Evolutionary conservation across 2,329 filamentous ascomycete genomes (phyloP).

Genomic region (Microdochium paspali): DNA sequence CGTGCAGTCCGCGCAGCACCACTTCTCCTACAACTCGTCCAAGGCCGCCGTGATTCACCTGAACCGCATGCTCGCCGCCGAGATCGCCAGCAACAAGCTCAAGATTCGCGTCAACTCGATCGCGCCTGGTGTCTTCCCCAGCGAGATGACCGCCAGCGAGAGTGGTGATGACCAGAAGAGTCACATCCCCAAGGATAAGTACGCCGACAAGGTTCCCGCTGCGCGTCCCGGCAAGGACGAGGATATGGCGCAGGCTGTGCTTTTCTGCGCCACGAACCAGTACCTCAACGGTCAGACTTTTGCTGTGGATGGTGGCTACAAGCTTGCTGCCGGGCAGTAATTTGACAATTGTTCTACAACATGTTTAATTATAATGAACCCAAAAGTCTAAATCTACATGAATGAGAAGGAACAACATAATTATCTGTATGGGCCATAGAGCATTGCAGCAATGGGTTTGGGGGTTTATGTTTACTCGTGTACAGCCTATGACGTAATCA

Average conservation of each 20-base stretch:
- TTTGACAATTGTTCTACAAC: neutral
- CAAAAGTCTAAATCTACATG: too few relatives aligned
- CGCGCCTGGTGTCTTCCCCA: conserved; percentile 61
- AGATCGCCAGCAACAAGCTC: conserved; percentile 47
- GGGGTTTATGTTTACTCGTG: too few relatives aligned
- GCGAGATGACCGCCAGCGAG: conserved; percentile 57
- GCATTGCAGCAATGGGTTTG: too few relatives aligned
- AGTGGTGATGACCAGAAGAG: conserved; percentile 46
- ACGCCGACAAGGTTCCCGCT: conserved; percentile 52
- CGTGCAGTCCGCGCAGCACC: conserved; percentile 53
- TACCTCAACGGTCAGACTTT: conserved; percentile 33
- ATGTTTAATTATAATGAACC: neutral
- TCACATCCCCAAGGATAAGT: conserved; percentile 45
- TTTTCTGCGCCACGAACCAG: conserved; percentile 40
- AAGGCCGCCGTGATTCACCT: conserved; percentile 59
- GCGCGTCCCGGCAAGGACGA: conserved; percentile 58
- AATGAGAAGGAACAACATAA: too few relatives aligned
- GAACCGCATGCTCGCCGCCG: conserved; percentile 52
- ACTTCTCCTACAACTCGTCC: conserved; percentile 54
- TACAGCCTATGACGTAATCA: too few relatives aligned
- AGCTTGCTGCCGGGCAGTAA: conserved; percentile 25
- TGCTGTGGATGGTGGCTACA: conserved; percentile 35
- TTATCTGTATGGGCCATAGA: too few relatives aligned
- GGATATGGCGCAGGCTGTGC: conserved; percentile 59
- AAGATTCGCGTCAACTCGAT: conserved; percentile 64